Evolutionary conservation across 352 stramenopile species (phyloP).

Genomic region (Plasmopara muralis): DNA sequence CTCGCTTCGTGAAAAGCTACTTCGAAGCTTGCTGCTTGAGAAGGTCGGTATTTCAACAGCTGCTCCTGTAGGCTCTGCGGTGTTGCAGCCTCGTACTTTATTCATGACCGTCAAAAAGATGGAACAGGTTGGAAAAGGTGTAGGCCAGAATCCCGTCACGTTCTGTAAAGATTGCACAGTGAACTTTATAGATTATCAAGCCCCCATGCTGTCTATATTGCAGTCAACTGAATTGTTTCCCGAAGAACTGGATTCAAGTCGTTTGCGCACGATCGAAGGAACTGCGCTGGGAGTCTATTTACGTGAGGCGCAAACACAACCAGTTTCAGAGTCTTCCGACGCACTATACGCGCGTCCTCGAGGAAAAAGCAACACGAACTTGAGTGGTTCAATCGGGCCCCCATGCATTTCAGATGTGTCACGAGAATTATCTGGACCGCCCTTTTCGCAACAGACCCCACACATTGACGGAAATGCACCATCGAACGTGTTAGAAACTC

Average conservation of each 20-base stretch:
- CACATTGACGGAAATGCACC: conserved; percentile 18
- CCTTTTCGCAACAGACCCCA: conserved; percentile 39
- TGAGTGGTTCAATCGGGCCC: conserved; percentile 16
- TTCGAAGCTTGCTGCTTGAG: conserved; percentile 54
- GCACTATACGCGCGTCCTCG: conserved; percentile 26
- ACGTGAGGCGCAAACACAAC: conserved; percentile 46
- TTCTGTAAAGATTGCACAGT: conserved; percentile 49
- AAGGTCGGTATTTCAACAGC: conserved; percentile 44
- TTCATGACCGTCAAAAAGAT: conserved; percentile 25
- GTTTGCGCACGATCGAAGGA: conserved; percentile 40
- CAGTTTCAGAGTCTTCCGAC: conserved; percentile 20
- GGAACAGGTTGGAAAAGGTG: conserved; percentile 29
- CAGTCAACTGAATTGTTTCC: conserved; percentile 39
- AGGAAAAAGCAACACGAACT: conserved; percentile 32
- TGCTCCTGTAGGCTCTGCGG: conserved; percentile 36
- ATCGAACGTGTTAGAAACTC: conserved; percentile 7
- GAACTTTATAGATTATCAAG: conserved; percentile 53
- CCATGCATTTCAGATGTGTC: conserved; percentile 35
- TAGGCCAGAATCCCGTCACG: conserved; percentile 24
- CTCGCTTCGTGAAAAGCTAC: conserved; percentile 55
- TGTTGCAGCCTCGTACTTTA: conserved; percentile 60
- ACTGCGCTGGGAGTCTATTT: conserved; percentile 48
- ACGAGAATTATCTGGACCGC: conserved; percentile 40
- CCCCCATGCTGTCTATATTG: conserved; percentile 38
- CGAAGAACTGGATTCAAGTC: conserved; percentile 33